Evolutionary conservation across 2,329 filamentous ascomycete genomes (phyloP).

Genomic region (Diplodia seriata): DNA sequence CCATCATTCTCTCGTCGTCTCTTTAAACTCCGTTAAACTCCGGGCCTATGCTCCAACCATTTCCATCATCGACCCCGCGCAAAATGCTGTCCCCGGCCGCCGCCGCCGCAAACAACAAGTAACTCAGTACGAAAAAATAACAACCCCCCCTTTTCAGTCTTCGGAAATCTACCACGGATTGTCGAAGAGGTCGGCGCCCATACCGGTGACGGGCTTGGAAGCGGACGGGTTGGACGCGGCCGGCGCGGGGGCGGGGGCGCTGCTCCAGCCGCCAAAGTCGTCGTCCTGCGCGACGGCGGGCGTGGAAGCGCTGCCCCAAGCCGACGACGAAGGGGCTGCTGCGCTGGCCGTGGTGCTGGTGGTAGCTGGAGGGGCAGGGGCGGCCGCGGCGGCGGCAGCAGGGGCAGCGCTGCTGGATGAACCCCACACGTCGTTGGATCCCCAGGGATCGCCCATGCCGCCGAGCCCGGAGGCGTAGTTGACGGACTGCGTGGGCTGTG

Average conservation of each 20-base stretch:
- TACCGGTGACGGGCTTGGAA: slow-evolving; percentile 60
- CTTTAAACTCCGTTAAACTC: slow-evolving; percentile 10
- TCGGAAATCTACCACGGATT: slow-evolving; percentile 81
- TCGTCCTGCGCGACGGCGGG: slow-evolving; percentile 78
- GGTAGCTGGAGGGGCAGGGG: slow-evolving; percentile 48
- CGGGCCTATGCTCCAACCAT: slow-evolving; percentile 1
- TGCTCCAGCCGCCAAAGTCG: slow-evolving; percentile 95
- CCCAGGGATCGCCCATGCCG: slow-evolving; percentile 76
- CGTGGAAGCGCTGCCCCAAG: slow-evolving; percentile 68
- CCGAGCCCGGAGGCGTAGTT: slow-evolving; percentile 49
- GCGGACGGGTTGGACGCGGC: slow-evolving; percentile 36
- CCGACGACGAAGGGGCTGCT: slow-evolving; percentile 41
- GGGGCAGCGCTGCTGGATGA: slow-evolving; percentile 59
- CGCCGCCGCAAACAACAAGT: background rate
- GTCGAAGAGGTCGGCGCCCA: slow-evolving; percentile 83
- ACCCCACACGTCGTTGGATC: slow-evolving; percentile 81
- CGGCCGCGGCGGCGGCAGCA: slow-evolving; percentile 50
- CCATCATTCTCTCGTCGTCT: background rate
- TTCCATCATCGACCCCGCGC: too few relatives aligned
- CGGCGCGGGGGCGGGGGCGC: slow-evolving; percentile 64
- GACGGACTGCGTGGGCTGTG: slow-evolving; percentile 41
- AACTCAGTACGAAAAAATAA: background rate
- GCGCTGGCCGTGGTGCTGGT: slow-evolving; percentile 51
- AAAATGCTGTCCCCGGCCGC: background rate
- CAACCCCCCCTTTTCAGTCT: too few relatives aligned